phyloP scores from a whole-genome alignment of 192 early-diverging fungal species.

The Coemansia sp. region DNA sequence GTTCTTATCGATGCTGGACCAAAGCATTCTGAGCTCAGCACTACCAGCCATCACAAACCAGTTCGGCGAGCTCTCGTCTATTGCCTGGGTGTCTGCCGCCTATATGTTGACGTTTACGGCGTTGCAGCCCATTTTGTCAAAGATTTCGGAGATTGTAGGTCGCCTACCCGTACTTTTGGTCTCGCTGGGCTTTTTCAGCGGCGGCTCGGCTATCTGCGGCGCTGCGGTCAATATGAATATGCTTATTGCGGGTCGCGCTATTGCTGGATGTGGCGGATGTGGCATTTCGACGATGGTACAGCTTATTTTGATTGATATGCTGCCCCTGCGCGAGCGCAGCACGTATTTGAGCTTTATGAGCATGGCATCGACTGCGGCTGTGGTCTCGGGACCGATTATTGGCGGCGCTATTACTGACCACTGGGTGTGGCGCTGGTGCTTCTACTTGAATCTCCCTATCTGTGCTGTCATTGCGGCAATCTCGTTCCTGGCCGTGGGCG shows the following conservation, averaged over 20 bases:
- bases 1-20: constrained; percentile 63
- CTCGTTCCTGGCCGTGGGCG: constrained; percentile 15
- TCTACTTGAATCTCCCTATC: constrained; percentile 58
- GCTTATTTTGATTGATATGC: constrained; percentile 65
- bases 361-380: constrained; percentile 54
- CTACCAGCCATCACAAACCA: constrained; percentile 58
- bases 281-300: constrained; percentile 61
- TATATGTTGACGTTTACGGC: constrained; percentile 69
- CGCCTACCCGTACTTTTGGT: constrained; percentile 56
- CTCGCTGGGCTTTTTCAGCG: constrained; percentile 53
- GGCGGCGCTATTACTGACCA: constrained; percentile 58
- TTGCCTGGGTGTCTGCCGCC: constrained; percentile 73
- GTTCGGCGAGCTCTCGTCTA: constrained; percentile 56
- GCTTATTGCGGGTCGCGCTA: constrained; percentile 62
- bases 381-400: constrained; percentile 55
- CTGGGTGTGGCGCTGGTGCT: constrained; percentile 53
- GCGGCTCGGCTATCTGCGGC: constrained; percentile 54
- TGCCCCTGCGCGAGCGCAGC: constrained; percentile 58
- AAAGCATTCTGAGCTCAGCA: constrained; percentile 68
- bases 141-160: constrained; percentile 79
- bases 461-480: constrained; percentile 42
- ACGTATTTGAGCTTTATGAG: constrained; percentile 59
- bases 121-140: constrained; percentile 72
- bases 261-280: constrained; percentile 67
- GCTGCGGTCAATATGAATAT: constrained; percentile 58